Evolutionary conservation across 2,329 filamentous ascomycete species (phyloP), one percentile per base, ranked within the genome.

Genomic region (Pseudogymnoascus sp.): DNA sequence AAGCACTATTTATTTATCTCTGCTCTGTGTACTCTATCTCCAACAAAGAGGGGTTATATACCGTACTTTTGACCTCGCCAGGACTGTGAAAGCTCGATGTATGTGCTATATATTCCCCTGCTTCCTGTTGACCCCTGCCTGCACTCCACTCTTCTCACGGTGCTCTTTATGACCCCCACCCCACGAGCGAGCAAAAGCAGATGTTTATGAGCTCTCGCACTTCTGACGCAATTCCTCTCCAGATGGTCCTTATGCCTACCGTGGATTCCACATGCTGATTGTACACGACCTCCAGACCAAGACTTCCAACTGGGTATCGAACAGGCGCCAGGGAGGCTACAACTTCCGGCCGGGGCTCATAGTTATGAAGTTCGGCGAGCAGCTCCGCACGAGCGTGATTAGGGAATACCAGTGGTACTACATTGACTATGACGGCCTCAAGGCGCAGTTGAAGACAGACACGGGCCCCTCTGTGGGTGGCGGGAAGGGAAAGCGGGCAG

Each of bases 331-430:
- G 35, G 33, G 28, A 35, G 13, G 23, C 44, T 64, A 33, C 19
- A 57, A 26, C 61, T 57, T 64, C 67, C 73, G 74, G 35, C 83
- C 82, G 50, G 82, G 83, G 65, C 75, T 80, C 67, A 74, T 85
- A 78, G 79, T 83, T 79, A 88, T 88, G 85, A 88, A 88, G 83
- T 99, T 97, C 82, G 95, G 95, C 76, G 91, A 97, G 78, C 93
- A 99, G 83, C 87, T 99, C 73, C 91, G 91, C 68, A 93, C 91
- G 72, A 97, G 93, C 75, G 84, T 96, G 74, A 96, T 97, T 78
- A 92, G 90, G 81, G 93, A 97, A 79, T 99, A 96, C 80, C 88
- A 93, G 76, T 96, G 93, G 87, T 91, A 96, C 81, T 99, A 99
- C 79, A 97, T 99, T 78, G 89, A 91, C 78, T 99, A 99, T 79